phyloP scores from a whole-genome alignment of 306 rosid genomes.

The Delonix regia region DNA sequence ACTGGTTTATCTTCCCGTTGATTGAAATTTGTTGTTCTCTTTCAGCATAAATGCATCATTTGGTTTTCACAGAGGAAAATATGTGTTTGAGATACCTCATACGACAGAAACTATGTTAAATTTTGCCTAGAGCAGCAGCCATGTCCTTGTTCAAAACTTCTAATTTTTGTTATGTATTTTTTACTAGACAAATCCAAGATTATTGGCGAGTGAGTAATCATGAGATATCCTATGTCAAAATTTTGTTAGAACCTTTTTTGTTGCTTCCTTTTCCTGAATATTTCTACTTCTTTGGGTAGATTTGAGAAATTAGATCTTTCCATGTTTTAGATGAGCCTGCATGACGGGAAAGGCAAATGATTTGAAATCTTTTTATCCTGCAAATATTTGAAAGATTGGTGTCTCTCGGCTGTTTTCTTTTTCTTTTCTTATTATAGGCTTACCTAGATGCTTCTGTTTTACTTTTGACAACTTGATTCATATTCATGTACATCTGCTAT shows the following conservation, averaged over 20 bases:
- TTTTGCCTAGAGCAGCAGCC: neutral
- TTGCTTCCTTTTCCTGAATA: neutral
- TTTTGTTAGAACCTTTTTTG: neutral
- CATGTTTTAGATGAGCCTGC: neutral
- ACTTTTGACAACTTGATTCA: slow-evolving; percentile 19
- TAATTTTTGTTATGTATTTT: neutral
- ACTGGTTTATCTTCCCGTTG: neutral
- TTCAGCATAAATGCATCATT: slow-evolving; percentile 9
- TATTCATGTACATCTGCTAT: slow-evolving; percentile 17
- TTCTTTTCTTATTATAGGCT: neutral
- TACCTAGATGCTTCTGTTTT: slow-evolving; percentile 7
- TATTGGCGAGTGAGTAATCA: neutral
- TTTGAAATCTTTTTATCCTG: neutral
- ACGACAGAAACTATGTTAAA: neutral
- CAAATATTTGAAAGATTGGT: neutral
- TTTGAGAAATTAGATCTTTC: neutral
- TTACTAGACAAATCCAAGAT: neutral
- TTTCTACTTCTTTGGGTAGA: neutral
- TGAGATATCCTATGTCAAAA: neutral
- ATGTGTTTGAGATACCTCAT: neutral
- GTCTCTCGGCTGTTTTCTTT: neutral
- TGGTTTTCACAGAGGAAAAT: slow-evolving; percentile 1
- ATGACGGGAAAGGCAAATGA: neutral
- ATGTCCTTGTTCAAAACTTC: neutral
- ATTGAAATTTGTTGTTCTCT: neutral